Conservation (phyloP, 2,329 filamentous ascomycete species). For the Coleophoma cylindrospora region DNA sequence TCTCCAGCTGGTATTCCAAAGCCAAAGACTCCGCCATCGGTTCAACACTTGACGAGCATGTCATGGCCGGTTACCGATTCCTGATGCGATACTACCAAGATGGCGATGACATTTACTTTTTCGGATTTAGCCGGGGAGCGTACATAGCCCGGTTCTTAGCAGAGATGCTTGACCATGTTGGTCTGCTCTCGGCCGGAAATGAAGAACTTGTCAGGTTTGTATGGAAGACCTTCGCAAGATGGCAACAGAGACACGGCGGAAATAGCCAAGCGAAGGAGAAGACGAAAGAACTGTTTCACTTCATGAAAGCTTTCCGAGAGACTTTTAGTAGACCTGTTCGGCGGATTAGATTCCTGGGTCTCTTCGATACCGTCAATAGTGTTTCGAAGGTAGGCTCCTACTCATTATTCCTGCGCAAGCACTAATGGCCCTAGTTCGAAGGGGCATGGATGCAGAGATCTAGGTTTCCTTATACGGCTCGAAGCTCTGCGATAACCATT, state of each 20-base stretch:
- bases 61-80: constrained; percentile 78
- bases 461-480: not conserved
- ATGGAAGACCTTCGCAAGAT: constrained; percentile 75
- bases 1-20: constrained; percentile 65
- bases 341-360: constrained; percentile 69
- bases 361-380: constrained; percentile 80
- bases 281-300: constrained; percentile 61
- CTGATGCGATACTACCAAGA: constrained; percentile 68
- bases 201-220: constrained; percentile 82
- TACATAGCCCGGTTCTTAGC: constrained; percentile 73
- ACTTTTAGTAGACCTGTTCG: constrained; percentile 74
- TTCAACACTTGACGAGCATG: constrained; percentile 75
- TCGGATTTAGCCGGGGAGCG: constrained; percentile 68
- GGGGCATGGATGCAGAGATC: constrained; percentile 42
- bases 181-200: constrained; percentile 74
- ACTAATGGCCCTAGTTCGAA: not conserved
- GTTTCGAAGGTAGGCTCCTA: constrained; percentile 46
- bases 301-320: constrained; percentile 75
- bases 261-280: constrained; percentile 36
- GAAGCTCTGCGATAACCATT: not conserved
- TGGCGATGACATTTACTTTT: constrained; percentile 64
- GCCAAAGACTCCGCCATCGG: constrained; percentile 77
- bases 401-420: not conserved
- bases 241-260: constrained; percentile 47
- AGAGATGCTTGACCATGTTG: constrained; percentile 81